These are phyloP conservation scores for Alliaria petiolata DNA, from an alignment of 345 rosid genomes.

Conservation along the genomic window DNA sequence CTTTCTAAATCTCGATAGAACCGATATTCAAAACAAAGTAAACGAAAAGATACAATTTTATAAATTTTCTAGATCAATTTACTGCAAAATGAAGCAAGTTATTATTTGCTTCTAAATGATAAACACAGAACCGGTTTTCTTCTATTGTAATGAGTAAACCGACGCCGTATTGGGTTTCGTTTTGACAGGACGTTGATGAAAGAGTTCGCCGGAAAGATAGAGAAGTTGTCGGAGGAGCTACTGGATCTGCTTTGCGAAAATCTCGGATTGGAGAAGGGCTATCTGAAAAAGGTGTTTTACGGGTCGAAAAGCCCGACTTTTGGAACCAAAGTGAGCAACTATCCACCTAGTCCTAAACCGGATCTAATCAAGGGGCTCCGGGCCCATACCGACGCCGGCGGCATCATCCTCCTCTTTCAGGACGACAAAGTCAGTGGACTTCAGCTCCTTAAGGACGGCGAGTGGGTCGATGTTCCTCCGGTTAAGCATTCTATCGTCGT, in stretches of 20 bases:
- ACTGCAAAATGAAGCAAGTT: no score
- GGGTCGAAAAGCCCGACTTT: conserved; percentile 75
- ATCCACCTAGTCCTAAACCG: conserved; percentile 96
- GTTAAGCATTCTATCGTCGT: conserved; percentile 88
- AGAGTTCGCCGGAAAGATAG: conserved; percentile 66
- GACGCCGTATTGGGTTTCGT: background rate
- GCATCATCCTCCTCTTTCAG: conserved; percentile 85
- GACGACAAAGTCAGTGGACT: conserved; percentile 89
- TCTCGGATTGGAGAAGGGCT: conserved; percentile 76
- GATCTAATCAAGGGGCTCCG: conserved; percentile 86
- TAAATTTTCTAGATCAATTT: no score
- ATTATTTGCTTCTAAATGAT: no score
- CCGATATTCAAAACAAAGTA: background rate
- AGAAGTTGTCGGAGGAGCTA: conserved; percentile 79
- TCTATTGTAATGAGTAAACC: background rate
- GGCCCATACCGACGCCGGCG: conserved; percentile 99
- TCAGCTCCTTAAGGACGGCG: conserved; percentile 84
- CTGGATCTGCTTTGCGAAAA: conserved; percentile 81
- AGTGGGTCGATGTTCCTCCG: conserved; percentile 94
- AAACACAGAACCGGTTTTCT: background rate
- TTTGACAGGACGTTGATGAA: conserved; percentile 56
- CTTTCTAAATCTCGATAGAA: background rate
- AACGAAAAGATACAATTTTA: no score
- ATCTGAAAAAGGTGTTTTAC: conserved; percentile 58
- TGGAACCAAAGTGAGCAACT: conserved; percentile 92